Conservation (phyloP, 768 basidiomycete species). For the Rhodotorula diobovata region DNA sequence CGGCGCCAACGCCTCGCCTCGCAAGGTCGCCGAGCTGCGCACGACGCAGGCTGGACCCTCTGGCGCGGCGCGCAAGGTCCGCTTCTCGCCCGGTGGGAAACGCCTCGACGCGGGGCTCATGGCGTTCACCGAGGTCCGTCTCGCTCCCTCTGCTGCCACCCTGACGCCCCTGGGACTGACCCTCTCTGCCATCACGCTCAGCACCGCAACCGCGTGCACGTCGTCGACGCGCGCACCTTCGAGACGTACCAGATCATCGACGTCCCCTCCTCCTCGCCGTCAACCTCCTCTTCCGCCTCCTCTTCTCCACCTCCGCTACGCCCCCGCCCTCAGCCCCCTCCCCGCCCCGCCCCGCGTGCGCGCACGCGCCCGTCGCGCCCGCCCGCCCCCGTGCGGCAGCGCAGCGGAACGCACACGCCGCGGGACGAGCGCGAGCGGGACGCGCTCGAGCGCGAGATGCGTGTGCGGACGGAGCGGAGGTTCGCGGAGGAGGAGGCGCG, state of each 20-base stretch:
- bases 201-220: constrained; percentile 76
- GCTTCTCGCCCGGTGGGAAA: constrained; percentile 68
- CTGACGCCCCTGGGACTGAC: background rate
- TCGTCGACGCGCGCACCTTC: constrained; percentile 82
- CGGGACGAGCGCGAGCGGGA: constrained; percentile 12
- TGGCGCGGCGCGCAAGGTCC: constrained; percentile 80
- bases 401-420: constrained; percentile 4
- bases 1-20: background rate
- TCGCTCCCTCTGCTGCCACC: background rate
- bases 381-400: background rate
- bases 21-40: constrained; percentile 28
- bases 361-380: background rate
- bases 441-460: constrained; percentile 19
- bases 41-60: constrained; percentile 52
- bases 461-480: background rate
- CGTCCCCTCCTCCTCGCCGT: constrained; percentile 1
- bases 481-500: background rate
- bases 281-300: too few relatives aligned
- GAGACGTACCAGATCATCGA: constrained; percentile 48
- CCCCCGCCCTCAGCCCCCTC: constrained; percentile 8
- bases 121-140: constrained; percentile 79
- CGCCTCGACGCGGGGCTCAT: constrained; percentile 60
- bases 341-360: background rate
- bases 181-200: constrained; percentile 42
- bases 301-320: background rate